Evolutionary conservation across 164 flowering plant genomes (phyloP), one percentile per base, ranked within the genome.

Genomic region (Umbilicus rupestris): DNA sequence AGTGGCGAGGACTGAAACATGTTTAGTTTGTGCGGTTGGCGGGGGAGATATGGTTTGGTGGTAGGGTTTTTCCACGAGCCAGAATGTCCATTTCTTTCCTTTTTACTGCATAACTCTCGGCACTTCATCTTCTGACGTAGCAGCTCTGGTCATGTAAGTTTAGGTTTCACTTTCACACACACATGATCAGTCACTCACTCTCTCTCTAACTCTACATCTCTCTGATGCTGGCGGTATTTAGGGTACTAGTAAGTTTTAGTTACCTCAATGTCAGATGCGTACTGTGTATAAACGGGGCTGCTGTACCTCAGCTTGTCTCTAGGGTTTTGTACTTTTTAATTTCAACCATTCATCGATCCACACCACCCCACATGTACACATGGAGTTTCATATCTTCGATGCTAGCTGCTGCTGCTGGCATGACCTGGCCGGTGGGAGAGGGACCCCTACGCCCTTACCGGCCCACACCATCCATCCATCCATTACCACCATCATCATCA

Each of bases 101-200:
- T 49, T 2, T 22, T n/a, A 22, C 5, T 49, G 20, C 7, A 19
- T 19, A 6, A 10, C 22, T 19, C 8, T 45, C 47, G 16, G 9
- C 52, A 10, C 24, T 47, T 4, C 24, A 6, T 19, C 19, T 19
- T 47, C n/a, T 47, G 2, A 8, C 52, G 6, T 19, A 0, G 52
- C 24, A 47, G n/a, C 6, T 0, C 45, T 14, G 19, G 5, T 22
- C 52, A 47, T 47, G 52, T 46, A n/a, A 22, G 50, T 46, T 5
- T 46, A 17, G 3, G 50, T 22, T 46, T 9, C 16, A 22, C 16
- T 46, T 46, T 46, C 55, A 49, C 24, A 20, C 55, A n/a, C 55
- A 49, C 55, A 49, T 49, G 55, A 49, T 49, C 55, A 49, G 55
- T 49, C 55, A n/a, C 57, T 47, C 52, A 19, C 24, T 47, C n/a